These are phyloP conservation scores for Leptoxyphium fumago DNA, from an alignment of 2,329 filamentous ascomycete genomes.

Conservation along the genomic window DNA sequence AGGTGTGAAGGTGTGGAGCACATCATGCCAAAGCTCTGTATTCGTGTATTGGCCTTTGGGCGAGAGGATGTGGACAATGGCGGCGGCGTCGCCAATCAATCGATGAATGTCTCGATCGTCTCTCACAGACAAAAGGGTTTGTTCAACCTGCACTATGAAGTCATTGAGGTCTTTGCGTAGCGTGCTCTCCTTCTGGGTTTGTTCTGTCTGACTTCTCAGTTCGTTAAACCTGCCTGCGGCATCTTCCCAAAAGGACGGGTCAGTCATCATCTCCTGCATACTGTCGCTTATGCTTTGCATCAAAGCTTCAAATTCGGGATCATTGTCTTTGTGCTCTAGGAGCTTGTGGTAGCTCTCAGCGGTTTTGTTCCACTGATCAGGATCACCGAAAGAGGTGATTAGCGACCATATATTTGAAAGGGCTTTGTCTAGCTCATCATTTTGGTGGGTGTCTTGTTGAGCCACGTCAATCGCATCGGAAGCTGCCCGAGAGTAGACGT, in stretches of 20 bases:
- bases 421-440: slow-evolving; percentile 59
- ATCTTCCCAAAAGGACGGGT: slow-evolving; percentile 73
- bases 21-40: slow-evolving; percentile 57
- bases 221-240: slow-evolving; percentile 51
- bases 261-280: slow-evolving; percentile 66
- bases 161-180: slow-evolving; percentile 59
- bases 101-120: slow-evolving; percentile 59
- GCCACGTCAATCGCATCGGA: slow-evolving; percentile 51
- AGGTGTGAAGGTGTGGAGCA: slow-evolving; percentile 68
- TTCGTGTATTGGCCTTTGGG: slow-evolving; percentile 51
- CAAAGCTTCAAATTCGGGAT: slow-evolving; percentile 69
- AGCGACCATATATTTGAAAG: slow-evolving; percentile 69
- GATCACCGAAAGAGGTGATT: slow-evolving; percentile 63
- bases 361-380: slow-evolving; percentile 59
- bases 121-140: slow-evolving; percentile 52
- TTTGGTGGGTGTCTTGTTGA: slow-evolving; percentile 57
- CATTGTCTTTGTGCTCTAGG: slow-evolving; percentile 56
- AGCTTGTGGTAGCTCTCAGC: slow-evolving; percentile 55
- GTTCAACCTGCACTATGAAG: slow-evolving; percentile 53
- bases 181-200: slow-evolving; percentile 48
- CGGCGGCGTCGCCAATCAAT: slow-evolving; percentile 50
- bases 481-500: slow-evolving; percentile 59
- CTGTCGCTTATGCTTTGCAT: slow-evolving; percentile 59
- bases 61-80: slow-evolving; percentile 55
- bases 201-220: slow-evolving; percentile 40